A percentile compares a stretch with the other conserved stretches of the same genome.
phyloP scores from a whole-genome alignment of 2,329 filamentous ascomycete species.

The Coniochaeta sp. region DNA sequence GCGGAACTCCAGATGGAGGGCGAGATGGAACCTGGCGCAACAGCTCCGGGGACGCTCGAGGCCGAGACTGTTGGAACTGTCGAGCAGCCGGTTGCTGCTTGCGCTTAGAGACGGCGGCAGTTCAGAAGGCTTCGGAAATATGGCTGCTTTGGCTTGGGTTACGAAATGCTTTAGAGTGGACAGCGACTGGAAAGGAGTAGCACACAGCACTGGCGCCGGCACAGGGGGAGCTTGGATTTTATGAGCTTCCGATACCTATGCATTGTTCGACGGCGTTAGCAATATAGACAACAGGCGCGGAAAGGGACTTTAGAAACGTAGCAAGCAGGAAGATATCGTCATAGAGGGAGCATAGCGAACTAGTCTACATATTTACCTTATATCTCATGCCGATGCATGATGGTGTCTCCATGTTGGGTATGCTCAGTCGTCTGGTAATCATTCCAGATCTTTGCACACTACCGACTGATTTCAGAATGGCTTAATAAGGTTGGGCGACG shows the following conservation, averaged over 20 bases:
- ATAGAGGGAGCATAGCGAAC: too few species aligned
- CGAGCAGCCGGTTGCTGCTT: neutral
- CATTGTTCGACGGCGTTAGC: neutral
- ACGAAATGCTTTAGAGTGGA: neutral
- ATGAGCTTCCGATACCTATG: neutral
- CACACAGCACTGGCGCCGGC: neutral
- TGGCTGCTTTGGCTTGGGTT: neutral
- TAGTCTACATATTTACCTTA: neutral
- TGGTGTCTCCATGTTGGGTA: too few species aligned
- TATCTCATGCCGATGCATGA: too few species aligned
- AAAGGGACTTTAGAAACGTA: neutral
- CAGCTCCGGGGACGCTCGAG: neutral
- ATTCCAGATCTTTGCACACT: too few species aligned
- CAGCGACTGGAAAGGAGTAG: neutral
- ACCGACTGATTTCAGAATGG: too few species aligned
- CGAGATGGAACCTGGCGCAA: conserved; percentile 23
- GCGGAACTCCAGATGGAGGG: conserved; percentile 26
- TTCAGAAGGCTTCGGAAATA: neutral
- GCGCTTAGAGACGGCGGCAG: neutral
- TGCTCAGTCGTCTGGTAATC: too few species aligned
- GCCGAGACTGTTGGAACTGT: neutral
- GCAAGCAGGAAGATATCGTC: neutral
- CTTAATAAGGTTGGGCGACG: too few species aligned
- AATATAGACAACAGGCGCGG: neutral
- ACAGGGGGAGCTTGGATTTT: neutral